Conservation (phyloP, 805 yeast genomes). For the Alloascoidea hylecoeti region DNA sequence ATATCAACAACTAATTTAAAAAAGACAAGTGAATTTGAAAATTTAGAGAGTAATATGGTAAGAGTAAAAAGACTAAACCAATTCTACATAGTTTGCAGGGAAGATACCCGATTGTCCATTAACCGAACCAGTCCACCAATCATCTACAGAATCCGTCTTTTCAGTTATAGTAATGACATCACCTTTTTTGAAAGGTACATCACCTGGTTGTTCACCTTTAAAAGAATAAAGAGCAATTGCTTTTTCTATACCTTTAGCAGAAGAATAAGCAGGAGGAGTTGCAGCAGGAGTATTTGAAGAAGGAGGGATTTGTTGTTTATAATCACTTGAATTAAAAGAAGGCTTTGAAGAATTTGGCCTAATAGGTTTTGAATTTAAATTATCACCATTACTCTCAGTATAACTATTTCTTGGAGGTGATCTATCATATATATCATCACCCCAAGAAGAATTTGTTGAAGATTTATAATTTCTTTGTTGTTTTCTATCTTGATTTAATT, state of each 20-base stretch:
- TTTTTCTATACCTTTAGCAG: constrained; percentile 34
- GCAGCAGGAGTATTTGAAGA: neutral
- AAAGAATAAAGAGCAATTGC: constrained; percentile 86
- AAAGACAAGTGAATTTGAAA: too few species aligned
- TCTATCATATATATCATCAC: constrained; percentile 70
- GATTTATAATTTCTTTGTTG: constrained; percentile 5
- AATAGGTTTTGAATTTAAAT: neutral
- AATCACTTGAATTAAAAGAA: neutral
- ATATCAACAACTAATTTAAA: too few species aligned
- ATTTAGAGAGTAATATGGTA: neutral
- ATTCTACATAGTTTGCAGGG: constrained; percentile 93
- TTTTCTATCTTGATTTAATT: constrained; percentile 7
- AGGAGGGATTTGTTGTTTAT: too few species aligned
- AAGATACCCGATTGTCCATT: constrained; percentile 83
- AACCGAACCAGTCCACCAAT: constrained; percentile 97
- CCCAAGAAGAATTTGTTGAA: constrained; percentile 45
- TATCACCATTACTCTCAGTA: constrained; percentile 5
- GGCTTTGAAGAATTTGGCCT: constrained; percentile 1
- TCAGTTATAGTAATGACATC: constrained; percentile 81
- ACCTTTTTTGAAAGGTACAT: constrained; percentile 85
- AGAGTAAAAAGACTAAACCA: constrained; percentile 21
- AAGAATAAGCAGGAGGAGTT: constrained; percentile 7
- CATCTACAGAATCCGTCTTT: constrained; percentile 79
- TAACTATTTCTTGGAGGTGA: constrained; percentile 15
- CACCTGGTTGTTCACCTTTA: constrained; percentile 90